Percentiles rank a stretch among this genome's conserved stretches.
Evolutionary conservation across 495 filamentous ascomycete genomes (phyloP).

Genomic region (Neurospora cerealis): DNA sequence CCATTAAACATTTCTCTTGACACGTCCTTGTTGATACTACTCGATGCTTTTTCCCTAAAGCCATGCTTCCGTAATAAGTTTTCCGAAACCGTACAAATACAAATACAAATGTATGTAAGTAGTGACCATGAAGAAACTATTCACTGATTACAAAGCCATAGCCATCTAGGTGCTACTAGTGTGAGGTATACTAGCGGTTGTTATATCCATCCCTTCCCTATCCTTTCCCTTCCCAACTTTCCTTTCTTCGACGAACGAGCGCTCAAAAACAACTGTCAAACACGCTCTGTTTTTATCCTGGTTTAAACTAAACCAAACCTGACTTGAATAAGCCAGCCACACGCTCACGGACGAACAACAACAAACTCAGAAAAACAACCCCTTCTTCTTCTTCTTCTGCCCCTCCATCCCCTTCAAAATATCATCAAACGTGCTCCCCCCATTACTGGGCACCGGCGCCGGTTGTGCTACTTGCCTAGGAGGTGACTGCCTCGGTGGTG

Average conservation of each 20-base stretch:
- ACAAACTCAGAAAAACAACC: constrained; percentile 33
- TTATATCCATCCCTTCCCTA: neutral
- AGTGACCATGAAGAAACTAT: neutral
- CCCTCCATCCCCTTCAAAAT: constrained; percentile 46
- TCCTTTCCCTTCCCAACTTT: neutral
- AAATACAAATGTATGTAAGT: neutral
- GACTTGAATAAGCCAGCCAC: too few relatives aligned
- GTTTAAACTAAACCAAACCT: neutral
- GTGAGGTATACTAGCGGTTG: neutral
- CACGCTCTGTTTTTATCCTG: neutral
- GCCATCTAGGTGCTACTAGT: too few relatives aligned
- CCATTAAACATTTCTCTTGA: neutral
- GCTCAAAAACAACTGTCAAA: neutral
- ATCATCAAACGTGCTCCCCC: constrained; percentile 51
- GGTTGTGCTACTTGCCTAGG: neutral
- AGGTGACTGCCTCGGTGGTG: neutral
- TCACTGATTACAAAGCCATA: neutral
- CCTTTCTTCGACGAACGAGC: neutral
- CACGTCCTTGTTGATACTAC: neutral
- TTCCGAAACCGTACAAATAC: neutral
- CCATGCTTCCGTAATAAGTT: neutral
- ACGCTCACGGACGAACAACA: too few relatives aligned
- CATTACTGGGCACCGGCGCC: neutral
- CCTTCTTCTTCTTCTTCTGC: constrained; percentile 34
- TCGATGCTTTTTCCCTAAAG: neutral